Evolutionary conservation across 2,329 filamentous ascomycete genomes (phyloP).

Genomic region (Xylaria sp.): DNA sequence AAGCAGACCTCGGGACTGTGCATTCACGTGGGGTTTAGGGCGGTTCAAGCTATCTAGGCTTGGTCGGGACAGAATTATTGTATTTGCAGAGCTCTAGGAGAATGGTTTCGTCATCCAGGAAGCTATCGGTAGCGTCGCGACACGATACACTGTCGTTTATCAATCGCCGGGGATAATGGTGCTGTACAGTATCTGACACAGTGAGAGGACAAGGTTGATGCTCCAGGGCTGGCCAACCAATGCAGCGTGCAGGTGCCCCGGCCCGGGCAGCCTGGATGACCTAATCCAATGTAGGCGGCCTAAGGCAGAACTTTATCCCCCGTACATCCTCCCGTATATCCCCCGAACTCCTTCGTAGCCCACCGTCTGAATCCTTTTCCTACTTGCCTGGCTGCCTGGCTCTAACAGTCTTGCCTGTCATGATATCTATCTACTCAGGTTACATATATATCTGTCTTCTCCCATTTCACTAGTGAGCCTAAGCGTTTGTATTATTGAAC

Average conservation of each 20-base stretch:
- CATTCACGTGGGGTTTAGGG: background rate
- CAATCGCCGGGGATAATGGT: background rate
- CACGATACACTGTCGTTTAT: background rate
- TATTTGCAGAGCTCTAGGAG: background rate
- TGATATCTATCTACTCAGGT: no score
- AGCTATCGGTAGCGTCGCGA: background rate
- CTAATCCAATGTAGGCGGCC: no score
- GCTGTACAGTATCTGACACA: background rate
- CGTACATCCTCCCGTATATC: no score
- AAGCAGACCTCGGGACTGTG: background rate
- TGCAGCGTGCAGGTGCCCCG: no score
- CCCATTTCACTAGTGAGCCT: no score
- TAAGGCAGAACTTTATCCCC: background rate
- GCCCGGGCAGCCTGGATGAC: no score
- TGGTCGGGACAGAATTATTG: background rate
- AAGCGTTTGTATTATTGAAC: no score
- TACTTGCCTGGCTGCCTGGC: no score
- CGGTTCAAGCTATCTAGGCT: background rate
- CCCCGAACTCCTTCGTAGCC: no score
- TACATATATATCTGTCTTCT: no score
- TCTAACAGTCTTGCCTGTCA: background rate
- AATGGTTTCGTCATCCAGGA: background rate
- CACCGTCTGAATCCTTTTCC: background rate
- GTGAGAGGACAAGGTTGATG: background rate
- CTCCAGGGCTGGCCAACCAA: no score